phyloP scores from a whole-genome alignment of 371 early-diverging fungal species.

The Lichtheimia corymbifera region DNA sequence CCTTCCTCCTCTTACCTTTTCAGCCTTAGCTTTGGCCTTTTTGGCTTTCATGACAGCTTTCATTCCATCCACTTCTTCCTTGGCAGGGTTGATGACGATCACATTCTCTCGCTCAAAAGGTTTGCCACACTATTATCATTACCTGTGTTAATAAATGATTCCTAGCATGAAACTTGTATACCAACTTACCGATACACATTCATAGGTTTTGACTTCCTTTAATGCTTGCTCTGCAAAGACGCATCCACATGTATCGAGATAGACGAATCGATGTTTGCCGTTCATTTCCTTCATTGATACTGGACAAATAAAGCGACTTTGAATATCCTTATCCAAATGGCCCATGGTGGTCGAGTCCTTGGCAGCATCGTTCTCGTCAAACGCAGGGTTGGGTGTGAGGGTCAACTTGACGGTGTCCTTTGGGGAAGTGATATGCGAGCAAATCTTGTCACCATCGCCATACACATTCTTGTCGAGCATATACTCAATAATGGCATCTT shows the following conservation, averaged over 20 bases:
- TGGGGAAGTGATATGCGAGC: slow-evolving; percentile 71
- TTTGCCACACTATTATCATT: slow-evolving; percentile 65
- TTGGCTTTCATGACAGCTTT: slow-evolving; percentile 55
- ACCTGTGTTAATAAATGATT: background rate
- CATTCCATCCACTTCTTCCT: slow-evolving; percentile 65
- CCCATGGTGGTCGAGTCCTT: slow-evolving; percentile 47
- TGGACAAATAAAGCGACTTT: slow-evolving; percentile 83
- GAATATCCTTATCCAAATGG: slow-evolving; percentile 51
- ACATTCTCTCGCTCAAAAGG: slow-evolving; percentile 61
- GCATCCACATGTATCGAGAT: slow-evolving; percentile 83
- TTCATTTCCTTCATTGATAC: slow-evolving; percentile 94
- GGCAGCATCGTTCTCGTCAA: slow-evolving; percentile 34
- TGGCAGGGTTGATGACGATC: slow-evolving; percentile 76
- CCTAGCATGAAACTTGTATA: no score
- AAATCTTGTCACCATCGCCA: slow-evolving; percentile 84
- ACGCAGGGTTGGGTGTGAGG: slow-evolving; percentile 74
- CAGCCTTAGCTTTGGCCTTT: slow-evolving; percentile 59
- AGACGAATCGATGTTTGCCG: slow-evolving; percentile 83
- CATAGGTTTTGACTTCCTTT: slow-evolving; percentile 68
- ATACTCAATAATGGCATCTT: slow-evolving; percentile 84
- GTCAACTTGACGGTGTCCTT: slow-evolving; percentile 81
- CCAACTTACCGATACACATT: slow-evolving; percentile 56
- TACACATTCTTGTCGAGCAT: slow-evolving; percentile 75
- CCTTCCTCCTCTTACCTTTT: slow-evolving; percentile 41
- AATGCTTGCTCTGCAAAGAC: slow-evolving; percentile 86